A percentile compares a stretch with the other conserved stretches of the same genome.
Conservation (phyloP, 1,284 basidiomycete species). For the Leccinum fallax region DNA sequence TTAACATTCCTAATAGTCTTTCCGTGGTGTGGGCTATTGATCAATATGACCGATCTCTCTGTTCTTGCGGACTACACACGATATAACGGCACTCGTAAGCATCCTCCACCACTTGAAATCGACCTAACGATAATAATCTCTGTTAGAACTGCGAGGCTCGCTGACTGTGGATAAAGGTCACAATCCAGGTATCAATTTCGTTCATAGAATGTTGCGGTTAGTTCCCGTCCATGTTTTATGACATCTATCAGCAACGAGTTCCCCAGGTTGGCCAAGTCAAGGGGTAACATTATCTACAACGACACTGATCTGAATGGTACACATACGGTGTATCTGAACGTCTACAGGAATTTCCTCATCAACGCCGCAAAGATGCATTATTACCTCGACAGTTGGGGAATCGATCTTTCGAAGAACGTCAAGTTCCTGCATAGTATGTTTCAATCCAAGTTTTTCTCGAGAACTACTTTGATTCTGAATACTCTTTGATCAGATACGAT, state of each 20-base stretch:
- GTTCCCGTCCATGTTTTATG: slow-evolving; percentile 24
- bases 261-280: slow-evolving; percentile 63
- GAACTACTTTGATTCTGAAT: slow-evolving; percentile 3
- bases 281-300: slow-evolving; percentile 74
- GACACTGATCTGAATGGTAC: slow-evolving; percentile 75
- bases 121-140: background rate
- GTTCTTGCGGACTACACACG: slow-evolving; percentile 76
- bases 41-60: slow-evolving; percentile 76
- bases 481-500: slow-evolving; percentile 50
- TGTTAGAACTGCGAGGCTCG: slow-evolving; percentile 57
- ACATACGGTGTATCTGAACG: slow-evolving; percentile 71
- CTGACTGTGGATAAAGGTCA: slow-evolving; percentile 67
- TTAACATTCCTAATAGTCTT: slow-evolving; percentile 50
- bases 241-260: slow-evolving; percentile 7
- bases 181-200: slow-evolving; percentile 58
- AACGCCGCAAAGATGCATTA: slow-evolving; percentile 88
- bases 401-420: slow-evolving; percentile 44
- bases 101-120: background rate
- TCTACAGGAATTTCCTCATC: slow-evolving; percentile 87
- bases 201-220: slow-evolving; percentile 71
- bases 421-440: slow-evolving; percentile 58
- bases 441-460: background rate
- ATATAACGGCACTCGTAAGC: slow-evolving; percentile 60
- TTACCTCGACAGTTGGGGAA: slow-evolving; percentile 71
- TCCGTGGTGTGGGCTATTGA: slow-evolving; percentile 87